Conservation (phyloP, 371 early-diverging fungal species). For the Mucor ambiguus region DNA sequence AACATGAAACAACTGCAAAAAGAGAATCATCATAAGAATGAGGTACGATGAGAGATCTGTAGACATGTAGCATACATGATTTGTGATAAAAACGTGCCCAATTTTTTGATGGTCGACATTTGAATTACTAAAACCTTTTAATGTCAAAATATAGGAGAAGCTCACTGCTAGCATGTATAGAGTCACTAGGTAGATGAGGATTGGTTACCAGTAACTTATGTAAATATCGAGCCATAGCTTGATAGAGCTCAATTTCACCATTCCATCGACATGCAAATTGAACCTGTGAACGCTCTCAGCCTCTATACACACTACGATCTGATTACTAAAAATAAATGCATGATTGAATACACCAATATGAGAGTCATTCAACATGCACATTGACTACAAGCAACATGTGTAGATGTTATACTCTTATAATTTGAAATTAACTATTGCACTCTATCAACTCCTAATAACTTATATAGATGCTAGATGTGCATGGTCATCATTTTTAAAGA, state of each 20-base stretch:
- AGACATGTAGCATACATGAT: not conserved
- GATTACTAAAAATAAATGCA: conserved; percentile 17
- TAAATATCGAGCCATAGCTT: not conserved
- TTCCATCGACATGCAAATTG: not conserved
- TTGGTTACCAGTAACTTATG: not conserved
- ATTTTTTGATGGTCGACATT: conserved; percentile 10
- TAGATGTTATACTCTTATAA: not conserved
- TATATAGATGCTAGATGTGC: not conserved
- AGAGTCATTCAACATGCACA: conserved; percentile 2
- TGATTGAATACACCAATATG: not conserved
- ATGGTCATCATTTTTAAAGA: not conserved
- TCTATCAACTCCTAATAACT: not conserved
- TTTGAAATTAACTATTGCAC: not conserved
- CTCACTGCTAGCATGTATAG: not conserved
- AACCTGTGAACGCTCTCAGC: conserved; percentile 5
- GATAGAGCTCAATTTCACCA: not conserved
- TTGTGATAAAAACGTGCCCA: not conserved
- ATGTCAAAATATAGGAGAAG: conserved; percentile 4
- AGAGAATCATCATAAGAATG: not conserved
- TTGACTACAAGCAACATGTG: not conserved
- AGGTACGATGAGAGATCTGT: not conserved
- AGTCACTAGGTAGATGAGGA: not conserved
- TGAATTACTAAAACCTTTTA: conserved; percentile 2
- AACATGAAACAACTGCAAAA: not conserved
- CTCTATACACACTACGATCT: not conserved